Evolutionary conservation across 2,329 filamentous ascomycete genomes (phyloP), one percentile per base, ranked within the genome.

Genomic region (Colletotrichum truncatum): DNA sequence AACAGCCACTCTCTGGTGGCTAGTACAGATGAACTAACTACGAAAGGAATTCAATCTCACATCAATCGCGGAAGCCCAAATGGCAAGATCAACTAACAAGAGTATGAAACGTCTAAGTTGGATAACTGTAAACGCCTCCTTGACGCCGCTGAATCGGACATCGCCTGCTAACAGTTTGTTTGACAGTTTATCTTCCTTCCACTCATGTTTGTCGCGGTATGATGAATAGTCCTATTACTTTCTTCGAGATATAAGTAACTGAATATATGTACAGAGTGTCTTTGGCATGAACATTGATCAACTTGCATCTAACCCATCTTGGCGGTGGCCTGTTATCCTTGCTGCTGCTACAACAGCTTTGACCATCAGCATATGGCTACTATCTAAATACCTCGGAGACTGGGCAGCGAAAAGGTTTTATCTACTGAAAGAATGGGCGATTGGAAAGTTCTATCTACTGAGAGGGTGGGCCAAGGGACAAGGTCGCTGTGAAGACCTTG

Each of bases 251-350:
- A 6, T 11, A 3, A 18, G 21, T 3, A 41, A 1, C 16, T 5
- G 4, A 21, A 1, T 2, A 0, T 6, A 41, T 5, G 3, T 11
- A 6, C 1, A 23, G 38, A 43, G 38, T 2, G 38, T 43, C 2
- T 43, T 43, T 6, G 38, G 38, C 3, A 23, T 43, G 38, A 43
- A 43, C 1, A 3, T 43, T 12, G 38, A 43, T 4, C 9, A 9
- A 4, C 8, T 43, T 3, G 38, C 38, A 41, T 21, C 38, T 0
- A 41, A 41, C 16, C 38, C 38, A 0, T 2, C 2, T 23, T 43
- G 5, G 16, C 0, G 1, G 0, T 43, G 38, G 38, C 38, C 38
- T 1, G 0, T 43, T 3, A 1, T 43, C 1, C 0, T 43, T 1
- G 38, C 38, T 4, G 1, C 23, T 23, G 16, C 38, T 0, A 43